A percentile compares a stretch with the other conserved stretches of the same genome.
phyloP scores from a whole-genome alignment of 2,329 filamentous ascomycete genomes.

The Dactylella cylindrospora region DNA sequence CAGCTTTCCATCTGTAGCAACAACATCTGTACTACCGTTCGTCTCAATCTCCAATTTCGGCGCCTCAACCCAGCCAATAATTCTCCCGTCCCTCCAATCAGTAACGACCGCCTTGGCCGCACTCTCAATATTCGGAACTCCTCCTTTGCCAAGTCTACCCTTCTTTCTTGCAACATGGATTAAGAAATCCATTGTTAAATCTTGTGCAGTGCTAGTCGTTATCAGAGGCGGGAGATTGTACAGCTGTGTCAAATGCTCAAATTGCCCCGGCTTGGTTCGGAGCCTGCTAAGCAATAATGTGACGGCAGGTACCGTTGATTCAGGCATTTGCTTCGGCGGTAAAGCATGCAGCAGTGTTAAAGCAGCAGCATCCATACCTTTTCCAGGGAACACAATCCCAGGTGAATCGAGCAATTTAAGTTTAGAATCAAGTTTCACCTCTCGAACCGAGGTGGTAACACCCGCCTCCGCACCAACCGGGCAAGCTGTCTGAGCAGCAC shows the following conservation, averaged over 20 bases:
- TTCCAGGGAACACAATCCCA: conserved; percentile 85
- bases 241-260: conserved; percentile 75
- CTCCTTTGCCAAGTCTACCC: conserved; percentile 82
- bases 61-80: conserved; percentile 86
- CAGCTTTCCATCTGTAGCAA: conserved; percentile 55
- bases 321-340: conserved; percentile 89
- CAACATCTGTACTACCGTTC: conserved; percentile 52
- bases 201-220: conserved; percentile 62
- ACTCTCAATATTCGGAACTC: conserved; percentile 81
- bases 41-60: conserved; percentile 66
- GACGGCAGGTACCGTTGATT: conserved; percentile 79
- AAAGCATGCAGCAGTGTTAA: conserved; percentile 87
- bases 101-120: conserved; percentile 91
- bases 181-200: conserved; percentile 84
- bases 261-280: conserved; percentile 69
- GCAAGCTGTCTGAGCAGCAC: conserved; percentile 68
- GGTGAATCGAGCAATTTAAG: conserved; percentile 91
- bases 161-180: conserved; percentile 93
- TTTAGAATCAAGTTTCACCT: conserved; percentile 93
- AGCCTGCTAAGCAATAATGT: conserved; percentile 79
- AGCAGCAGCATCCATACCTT: conserved; percentile 65
- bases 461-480: conserved; percentile 89
- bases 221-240: conserved; percentile 84
- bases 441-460: conserved; percentile 81
- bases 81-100: conserved; percentile 94